These are phyloP conservation scores for Naganishia kalamii DNA, from an alignment of 768 basidiomycete genomes.

Conservation along the genomic window DNA sequence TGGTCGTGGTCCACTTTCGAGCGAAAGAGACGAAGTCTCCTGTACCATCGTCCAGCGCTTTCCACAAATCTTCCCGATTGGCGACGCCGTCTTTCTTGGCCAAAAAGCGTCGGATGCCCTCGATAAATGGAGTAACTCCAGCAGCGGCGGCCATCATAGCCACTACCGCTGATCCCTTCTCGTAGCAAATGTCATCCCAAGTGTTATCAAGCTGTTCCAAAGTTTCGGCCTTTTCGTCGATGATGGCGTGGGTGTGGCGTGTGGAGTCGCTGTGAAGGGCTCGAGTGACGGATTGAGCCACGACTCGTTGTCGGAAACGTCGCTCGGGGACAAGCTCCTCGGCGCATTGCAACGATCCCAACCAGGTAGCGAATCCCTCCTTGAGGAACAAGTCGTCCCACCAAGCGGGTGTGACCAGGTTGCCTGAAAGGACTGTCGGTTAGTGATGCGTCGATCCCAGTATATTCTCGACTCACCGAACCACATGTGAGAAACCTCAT, in stretches of 20 bases:
- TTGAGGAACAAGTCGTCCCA: slow-evolving; percentile 1
- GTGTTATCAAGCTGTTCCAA: not conserved
- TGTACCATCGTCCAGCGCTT: not conserved
- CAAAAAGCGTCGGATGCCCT: not conserved
- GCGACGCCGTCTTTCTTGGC: not conserved
- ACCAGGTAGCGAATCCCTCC: slow-evolving; percentile 6
- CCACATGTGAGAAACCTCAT: slow-evolving; percentile 11
- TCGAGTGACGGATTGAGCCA: not conserved
- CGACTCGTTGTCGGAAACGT: not conserved
- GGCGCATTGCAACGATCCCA: not conserved
- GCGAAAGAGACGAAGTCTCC: not conserved
- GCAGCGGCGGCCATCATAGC: not conserved
- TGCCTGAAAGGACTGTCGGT: not conserved
- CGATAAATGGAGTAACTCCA: not conserved
- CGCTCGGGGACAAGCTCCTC: not conserved
- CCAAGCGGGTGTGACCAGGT: not conserved
- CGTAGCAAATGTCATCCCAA: slow-evolving; percentile 1
- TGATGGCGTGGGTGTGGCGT: not conserved
- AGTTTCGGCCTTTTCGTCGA: not conserved
- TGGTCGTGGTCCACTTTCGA: not conserved
- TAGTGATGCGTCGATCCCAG: not conserved
- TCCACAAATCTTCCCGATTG: not conserved
- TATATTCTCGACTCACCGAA: not conserved
- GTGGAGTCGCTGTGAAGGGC: not conserved
- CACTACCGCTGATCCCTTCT: not conserved